Evolutionary conservation across 2,329 filamentous ascomycete genomes (phyloP), one percentile per base, ranked within the genome.

Genomic region (Ampelomyces quisqualis): DNA sequence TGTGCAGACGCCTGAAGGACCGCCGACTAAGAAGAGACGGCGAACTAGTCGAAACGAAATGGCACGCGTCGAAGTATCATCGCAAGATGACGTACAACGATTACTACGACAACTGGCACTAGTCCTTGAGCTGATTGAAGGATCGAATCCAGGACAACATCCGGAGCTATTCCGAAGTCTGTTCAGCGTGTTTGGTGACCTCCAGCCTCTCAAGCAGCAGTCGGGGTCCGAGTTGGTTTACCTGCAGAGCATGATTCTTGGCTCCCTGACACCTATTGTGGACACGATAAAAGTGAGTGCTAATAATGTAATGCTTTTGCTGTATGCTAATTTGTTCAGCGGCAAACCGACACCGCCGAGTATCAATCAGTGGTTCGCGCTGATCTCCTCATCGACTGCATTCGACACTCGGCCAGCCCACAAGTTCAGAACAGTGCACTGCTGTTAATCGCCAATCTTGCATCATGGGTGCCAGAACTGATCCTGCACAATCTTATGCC

Each of bases 401-500:
- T 98, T 30, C 87, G 94, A 60, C 90, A 88, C 47, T 94, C 90
- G 0, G 82, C 88, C 18, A 96, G 87, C 65, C 90, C 90, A 1
- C 89, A 95, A 50, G 90, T 98, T 5, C 94, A 97, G 64, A 96
- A 95, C 62, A 84, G 86, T 5, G 90, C 93, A 3, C 76, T 98
- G 10, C 79, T 97, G 7, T 76, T 98, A 18, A 88, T 97, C 43
- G 90, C 91, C 17, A 86, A 84, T 41, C 76, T 98, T 27, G 91
- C 93, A 15, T 85, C 85, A 26, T 87, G 90, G 53, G 88, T 89
- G 0, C 93, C 94, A 0, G 90, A 95, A 65, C 74, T 95, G 33
- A 88, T 98, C 3, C 77, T 98, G 42, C 91, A 98, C 70, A 96
- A 90, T 56, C 88, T 98, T 38, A 98, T 98, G 93, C 93, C 93